Percentiles rank a stretch among this genome's conserved stretches.
Conservation (phyloP, 768 basidiomycete species). For the Mycena metata region DNA sequence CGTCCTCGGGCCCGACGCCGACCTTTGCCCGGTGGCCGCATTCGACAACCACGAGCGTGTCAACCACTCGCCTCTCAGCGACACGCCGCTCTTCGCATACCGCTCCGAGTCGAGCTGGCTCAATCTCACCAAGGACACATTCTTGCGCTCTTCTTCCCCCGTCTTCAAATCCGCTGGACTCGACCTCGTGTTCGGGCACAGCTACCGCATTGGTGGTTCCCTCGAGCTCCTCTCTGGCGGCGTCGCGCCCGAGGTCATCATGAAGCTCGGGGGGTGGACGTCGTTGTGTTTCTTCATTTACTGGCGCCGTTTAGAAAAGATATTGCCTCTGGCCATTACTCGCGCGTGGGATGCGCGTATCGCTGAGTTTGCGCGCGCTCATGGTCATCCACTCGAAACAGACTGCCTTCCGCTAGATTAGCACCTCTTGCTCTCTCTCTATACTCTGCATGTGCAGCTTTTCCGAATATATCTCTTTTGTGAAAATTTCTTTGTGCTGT, state of each 20-base stretch:
- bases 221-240: slow-evolving; percentile 5
- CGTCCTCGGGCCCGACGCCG: too few species aligned
- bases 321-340: not conserved
- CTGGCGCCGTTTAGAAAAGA: not conserved
- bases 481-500: too few species aligned
- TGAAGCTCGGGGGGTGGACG: slow-evolving; percentile 1
- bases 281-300: not conserved
- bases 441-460: too few species aligned
- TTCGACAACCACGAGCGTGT: too few species aligned
- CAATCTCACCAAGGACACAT: not conserved
- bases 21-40: too few species aligned
- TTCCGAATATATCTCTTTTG: too few species aligned
- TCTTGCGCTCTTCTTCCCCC: not conserved
- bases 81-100: slow-evolving; percentile 6
- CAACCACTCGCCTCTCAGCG: too few species aligned
- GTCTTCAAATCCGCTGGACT: not conserved
- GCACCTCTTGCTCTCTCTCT: too few species aligned
- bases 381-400: not conserved
- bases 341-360: not conserved
- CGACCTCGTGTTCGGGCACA: slow-evolving; percentile 5
- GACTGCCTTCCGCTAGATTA: too few species aligned
- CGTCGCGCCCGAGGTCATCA: slow-evolving; percentile 6
- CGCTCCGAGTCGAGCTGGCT: not conserved
- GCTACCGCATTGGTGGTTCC: slow-evolving; percentile 20
- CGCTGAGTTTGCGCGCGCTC: not conserved